Percentiles rank a stretch among this genome's conserved stretches.
phyloP scores from a whole-genome alignment of 2,329 filamentous ascomycete genomes.

The Aspergillus arachidicola region DNA sequence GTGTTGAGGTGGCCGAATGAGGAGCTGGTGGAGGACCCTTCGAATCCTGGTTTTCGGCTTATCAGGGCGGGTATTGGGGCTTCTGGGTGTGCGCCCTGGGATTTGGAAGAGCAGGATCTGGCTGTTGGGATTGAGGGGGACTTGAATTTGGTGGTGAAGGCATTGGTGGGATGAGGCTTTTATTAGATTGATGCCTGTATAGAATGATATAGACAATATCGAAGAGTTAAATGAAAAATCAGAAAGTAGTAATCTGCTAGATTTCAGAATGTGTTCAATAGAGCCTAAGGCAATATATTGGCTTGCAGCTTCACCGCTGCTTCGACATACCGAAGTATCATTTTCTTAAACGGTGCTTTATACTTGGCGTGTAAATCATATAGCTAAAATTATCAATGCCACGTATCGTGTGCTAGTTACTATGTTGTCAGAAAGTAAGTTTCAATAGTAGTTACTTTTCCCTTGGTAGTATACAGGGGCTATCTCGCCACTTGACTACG shows the following conservation, averaged over 20 bases:
- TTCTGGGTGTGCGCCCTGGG: constrained; percentile 23
- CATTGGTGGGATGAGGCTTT: not conserved
- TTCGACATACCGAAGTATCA: not conserved
- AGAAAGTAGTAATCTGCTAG: no score
- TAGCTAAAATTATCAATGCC: not conserved
- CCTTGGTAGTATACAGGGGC: not conserved
- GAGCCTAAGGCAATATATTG: not conserved
- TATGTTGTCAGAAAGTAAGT: not conserved
- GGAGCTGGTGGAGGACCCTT: constrained; percentile 16
- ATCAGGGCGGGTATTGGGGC: constrained; percentile 24
- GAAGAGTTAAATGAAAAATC: no score
- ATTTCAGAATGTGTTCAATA: not conserved
- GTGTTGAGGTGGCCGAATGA: constrained; percentile 28
- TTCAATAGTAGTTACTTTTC: not conserved
- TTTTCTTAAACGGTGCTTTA: not conserved
- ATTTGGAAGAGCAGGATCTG: constrained; percentile 19
- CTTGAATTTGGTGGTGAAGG: constrained; percentile 11
- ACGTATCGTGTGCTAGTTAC: not conserved
- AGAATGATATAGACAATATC: not conserved
- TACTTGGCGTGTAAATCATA: not conserved
- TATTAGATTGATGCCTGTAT: not conserved
- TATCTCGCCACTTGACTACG: not conserved
- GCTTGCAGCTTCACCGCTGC: not conserved
- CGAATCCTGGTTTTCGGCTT: constrained; percentile 11
- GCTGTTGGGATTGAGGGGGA: constrained; percentile 21